Evolutionary conservation across 441 rosid genomes (phyloP).

Genomic region (Theobroma grandiflorum): DNA sequence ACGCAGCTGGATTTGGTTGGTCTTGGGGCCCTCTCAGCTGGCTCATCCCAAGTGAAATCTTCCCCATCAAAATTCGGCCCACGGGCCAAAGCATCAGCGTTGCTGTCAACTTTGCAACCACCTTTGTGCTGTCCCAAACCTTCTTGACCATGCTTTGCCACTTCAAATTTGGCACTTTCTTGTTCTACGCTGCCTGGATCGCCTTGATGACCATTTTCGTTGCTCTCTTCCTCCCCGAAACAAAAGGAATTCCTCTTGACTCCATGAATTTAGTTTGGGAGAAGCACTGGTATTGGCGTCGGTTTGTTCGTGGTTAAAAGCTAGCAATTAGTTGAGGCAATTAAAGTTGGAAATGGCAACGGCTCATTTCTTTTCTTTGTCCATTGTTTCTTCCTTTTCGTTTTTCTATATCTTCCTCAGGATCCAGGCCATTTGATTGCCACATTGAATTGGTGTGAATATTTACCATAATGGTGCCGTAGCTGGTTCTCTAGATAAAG

Average conservation of each 20-base stretch:
- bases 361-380: not conserved
- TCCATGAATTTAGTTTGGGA: constrained; percentile 76
- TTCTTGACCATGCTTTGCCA: constrained; percentile 79
- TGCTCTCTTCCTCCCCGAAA: constrained; percentile 75
- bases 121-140: constrained; percentile 75
- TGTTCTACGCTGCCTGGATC: constrained; percentile 85
- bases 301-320: constrained; percentile 40
- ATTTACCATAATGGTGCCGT: not conserved
- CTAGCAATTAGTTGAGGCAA: not conserved
- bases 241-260: constrained; percentile 77
- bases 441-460: not conserved
- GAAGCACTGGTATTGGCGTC: constrained; percentile 80
- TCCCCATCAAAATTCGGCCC: constrained; percentile 76
- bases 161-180: constrained; percentile 73
- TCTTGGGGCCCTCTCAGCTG: constrained; percentile 89
- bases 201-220: constrained; percentile 69
- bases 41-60: constrained; percentile 89
- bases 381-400: not conserved
- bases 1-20: constrained; percentile 90
- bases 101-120: constrained; percentile 65
- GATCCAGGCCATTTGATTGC: not conserved
- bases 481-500: not conserved
- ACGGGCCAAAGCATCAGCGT: constrained; percentile 84
- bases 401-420: not conserved
- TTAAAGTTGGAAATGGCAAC: not conserved